Evolutionary conservation across 2,329 filamentous ascomycete species (phyloP), one percentile per base, ranked within the genome.

Genomic region (Talaromyces sp.): DNA sequence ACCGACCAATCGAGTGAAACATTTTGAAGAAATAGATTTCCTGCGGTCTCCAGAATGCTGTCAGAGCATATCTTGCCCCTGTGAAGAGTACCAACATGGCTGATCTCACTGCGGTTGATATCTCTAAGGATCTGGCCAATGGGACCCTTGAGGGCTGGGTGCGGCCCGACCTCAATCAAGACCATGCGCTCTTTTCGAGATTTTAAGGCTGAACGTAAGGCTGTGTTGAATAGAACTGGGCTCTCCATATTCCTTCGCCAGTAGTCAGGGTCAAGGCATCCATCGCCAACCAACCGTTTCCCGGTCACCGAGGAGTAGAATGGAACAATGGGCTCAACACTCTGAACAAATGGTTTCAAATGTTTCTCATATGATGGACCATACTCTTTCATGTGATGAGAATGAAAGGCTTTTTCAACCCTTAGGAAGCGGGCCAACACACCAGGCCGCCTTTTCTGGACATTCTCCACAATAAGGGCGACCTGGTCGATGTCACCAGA

Each of bases 371-470:
- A 79, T 1, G 70, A 67, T 3, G 59, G 68, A 8, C 72, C 70
- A 49, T 73, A 74, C 4, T 70, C 61, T 22, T 73, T 10, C 79
- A 82, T 78, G 54, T 80, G 77, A n/a, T 49, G 39, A n/a, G 76
- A 78, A 52, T 79, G 77, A 62, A 77, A 79, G 3, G 77, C 76
- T 2, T 70, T 65, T 2, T 65, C 63, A 3, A 75, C 70, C 2
- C 67, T 68, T 2, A 79, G 68, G 27, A 68, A 70, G 2, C 72
- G 70, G 0, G 67, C 66, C 63, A 77, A 75, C 1, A 72, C 60
- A 1, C 60, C 60, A 6, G 70, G 60, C 7, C 63, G 52, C 3
- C 71, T 65, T 3, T 76, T 59, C 9, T 57, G 16, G 3, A 52
- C 9, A 13, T 69, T 56, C 1, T 74, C 31, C 16, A 66, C 61